These are phyloP conservation scores for Peniophora sp. DNA, from an alignment of 1,284 basidiomycete species.

Conservation along the genomic window DNA sequence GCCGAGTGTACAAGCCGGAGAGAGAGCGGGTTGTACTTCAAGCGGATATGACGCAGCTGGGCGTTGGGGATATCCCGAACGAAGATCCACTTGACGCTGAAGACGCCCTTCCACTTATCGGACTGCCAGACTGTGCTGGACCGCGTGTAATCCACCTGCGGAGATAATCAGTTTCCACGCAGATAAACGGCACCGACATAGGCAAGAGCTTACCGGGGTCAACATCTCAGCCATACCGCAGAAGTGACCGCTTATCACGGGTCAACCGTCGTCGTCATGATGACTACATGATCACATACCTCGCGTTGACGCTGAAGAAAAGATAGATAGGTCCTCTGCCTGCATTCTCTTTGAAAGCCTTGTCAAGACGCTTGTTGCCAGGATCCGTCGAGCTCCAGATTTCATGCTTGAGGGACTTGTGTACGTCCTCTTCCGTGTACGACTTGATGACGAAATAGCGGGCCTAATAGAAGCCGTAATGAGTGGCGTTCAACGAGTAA, in stretches of 20 bases:
- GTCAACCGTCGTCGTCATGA: background rate
- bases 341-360: conserved; percentile 86
- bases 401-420: conserved; percentile 93
- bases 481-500: background rate
- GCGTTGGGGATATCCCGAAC: conserved; percentile 91
- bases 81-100: conserved; percentile 93
- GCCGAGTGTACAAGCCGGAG: conserved; percentile 13
- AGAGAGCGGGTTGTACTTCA: conserved; percentile 47
- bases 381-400: conserved; percentile 96
- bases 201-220: conserved; percentile 51
- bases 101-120: conserved; percentile 97
- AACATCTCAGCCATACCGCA: conserved; percentile 97
- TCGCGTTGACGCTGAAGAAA: conserved; percentile 94
- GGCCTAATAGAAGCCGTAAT: conserved; percentile 42
- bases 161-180: background rate
- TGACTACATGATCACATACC: conserved; percentile 26
- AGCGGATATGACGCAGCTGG: conserved; percentile 74
- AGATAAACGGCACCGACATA: conserved; percentile 2
- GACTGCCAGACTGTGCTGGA: conserved; percentile 95
- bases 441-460: conserved; percentile 96
- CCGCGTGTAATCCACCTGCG: conserved; percentile 71
- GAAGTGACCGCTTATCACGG: conserved; percentile 71
- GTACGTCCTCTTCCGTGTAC: conserved; percentile 96
- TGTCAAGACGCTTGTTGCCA: conserved; percentile 91
- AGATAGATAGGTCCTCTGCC: conserved; percentile 88